Percentiles rank a stretch among this genome's conserved stretches.
Evolutionary conservation across 768 basidiomycete species (phyloP).

Genomic region (Mycena crocata): DNA sequence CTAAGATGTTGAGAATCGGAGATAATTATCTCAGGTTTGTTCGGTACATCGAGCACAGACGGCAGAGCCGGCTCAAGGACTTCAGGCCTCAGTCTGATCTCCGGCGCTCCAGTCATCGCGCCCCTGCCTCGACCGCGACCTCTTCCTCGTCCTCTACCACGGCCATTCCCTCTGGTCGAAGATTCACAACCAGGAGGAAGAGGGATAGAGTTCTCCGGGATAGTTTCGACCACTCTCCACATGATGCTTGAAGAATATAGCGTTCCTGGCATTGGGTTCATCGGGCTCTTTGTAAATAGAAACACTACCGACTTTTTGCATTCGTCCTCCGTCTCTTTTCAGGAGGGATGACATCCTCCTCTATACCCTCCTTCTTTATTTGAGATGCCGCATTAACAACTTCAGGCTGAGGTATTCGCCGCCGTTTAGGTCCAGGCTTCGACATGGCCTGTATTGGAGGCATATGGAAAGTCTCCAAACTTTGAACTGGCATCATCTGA

Average conservation of each 20-base stretch:
- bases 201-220: background rate
- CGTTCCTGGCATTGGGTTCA: conserved; percentile 3
- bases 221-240: conserved; percentile 10
- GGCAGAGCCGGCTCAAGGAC: background rate
- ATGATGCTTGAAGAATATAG: conserved; percentile 1
- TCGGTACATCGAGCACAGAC: background rate
- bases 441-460: background rate
- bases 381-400: background rate
- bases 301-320: conserved; percentile 12
- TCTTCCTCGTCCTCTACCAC: conserved; percentile 15
- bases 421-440: conserved; percentile 9
- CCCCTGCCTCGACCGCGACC: conserved; percentile 16
- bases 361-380: background rate
- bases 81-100: background rate
- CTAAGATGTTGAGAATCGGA: conserved; percentile 1
- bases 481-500: too few species aligned
- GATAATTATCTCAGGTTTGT: background rate
- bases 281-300: background rate
- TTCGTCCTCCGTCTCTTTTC: conserved; percentile 17
- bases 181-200: background rate
- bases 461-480: too few species aligned
- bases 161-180: conserved; percentile 3
- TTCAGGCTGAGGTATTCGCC: conserved; percentile 5
- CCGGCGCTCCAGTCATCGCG: background rate
- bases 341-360: background rate